phyloP scores from a whole-genome alignment of 345 rosid genomes.

The Hypericum androsaemum region DNA sequence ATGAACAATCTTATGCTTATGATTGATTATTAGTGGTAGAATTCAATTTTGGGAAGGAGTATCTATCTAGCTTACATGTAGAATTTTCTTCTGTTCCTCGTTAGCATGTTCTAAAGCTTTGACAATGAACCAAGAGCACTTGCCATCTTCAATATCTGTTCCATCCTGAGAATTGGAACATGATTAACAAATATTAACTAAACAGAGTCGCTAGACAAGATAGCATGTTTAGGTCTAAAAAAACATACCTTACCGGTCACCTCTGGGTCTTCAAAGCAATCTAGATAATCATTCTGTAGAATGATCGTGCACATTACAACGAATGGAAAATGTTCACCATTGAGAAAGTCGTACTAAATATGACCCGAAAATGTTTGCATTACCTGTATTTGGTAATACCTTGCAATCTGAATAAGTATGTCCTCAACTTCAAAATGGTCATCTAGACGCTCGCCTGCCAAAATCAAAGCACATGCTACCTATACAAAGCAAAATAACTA shows the following conservation, averaged over 20 bases:
- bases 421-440: slow-evolving; percentile 1
- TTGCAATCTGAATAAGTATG: background rate
- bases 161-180: background rate
- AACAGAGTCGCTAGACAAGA: too few relatives aligned
- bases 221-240: background rate
- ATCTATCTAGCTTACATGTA: background rate
- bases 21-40: too few relatives aligned
- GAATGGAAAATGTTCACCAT: too few relatives aligned
- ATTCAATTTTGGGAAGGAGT: too few relatives aligned
- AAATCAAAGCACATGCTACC: slow-evolving; percentile 1
- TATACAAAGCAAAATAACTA: background rate
- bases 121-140: background rate
- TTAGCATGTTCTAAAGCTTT: background rate
- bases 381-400: slow-evolving; percentile 1
- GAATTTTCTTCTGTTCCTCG: slow-evolving; percentile 2
- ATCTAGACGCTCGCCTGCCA: background rate
- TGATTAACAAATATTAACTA: background rate
- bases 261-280: too few relatives aligned
- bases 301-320: background rate
- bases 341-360: too few relatives aligned
- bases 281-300: too few relatives aligned
- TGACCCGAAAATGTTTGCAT: too few relatives aligned
- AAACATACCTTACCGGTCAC: background rate
- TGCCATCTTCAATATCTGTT: background rate
- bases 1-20: too few relatives aligned